Conservation (phyloP, 2,329 filamentous ascomycete species). For the Trichoderma breve region DNA sequence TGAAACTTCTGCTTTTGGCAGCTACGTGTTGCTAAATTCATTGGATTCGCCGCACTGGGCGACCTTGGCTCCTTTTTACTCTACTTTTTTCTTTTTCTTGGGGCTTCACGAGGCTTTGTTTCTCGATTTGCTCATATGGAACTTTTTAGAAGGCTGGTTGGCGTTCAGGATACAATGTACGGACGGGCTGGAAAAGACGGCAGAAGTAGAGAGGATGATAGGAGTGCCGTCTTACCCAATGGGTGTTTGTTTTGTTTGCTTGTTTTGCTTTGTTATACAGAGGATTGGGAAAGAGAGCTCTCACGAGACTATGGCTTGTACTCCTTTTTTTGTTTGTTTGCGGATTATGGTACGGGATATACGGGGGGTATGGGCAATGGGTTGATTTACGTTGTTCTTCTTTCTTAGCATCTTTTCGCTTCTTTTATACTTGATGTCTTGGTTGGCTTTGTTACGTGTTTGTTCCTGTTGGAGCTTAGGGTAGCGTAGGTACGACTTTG, state of each 20-base stretch:
- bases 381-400: neutral
- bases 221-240: neutral
- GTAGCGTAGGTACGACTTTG: neutral
- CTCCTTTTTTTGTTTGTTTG: slow-evolving; percentile 14
- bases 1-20: neutral
- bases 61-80: neutral
- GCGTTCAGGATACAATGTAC: slow-evolving; percentile 16
- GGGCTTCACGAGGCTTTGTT: neutral
- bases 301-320: slow-evolving; percentile 20
- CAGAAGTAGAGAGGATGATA: neutral
- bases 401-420: neutral
- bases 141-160: neutral
- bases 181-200: neutral
- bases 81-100: neutral
- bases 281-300: slow-evolving; percentile 18
- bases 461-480: neutral
- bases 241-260: neutral
- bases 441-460: neutral
- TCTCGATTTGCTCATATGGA: neutral
- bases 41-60: neutral
- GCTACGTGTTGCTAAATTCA: neutral
- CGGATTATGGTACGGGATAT: neutral
- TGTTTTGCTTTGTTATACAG: slow-evolving; percentile 10
- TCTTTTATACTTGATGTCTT: neutral
- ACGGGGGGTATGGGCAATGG: neutral